These are phyloP conservation scores for Prunus yedoensis DNA, from an alignment of 331 rosid species.

Conservation along the genomic window DNA sequence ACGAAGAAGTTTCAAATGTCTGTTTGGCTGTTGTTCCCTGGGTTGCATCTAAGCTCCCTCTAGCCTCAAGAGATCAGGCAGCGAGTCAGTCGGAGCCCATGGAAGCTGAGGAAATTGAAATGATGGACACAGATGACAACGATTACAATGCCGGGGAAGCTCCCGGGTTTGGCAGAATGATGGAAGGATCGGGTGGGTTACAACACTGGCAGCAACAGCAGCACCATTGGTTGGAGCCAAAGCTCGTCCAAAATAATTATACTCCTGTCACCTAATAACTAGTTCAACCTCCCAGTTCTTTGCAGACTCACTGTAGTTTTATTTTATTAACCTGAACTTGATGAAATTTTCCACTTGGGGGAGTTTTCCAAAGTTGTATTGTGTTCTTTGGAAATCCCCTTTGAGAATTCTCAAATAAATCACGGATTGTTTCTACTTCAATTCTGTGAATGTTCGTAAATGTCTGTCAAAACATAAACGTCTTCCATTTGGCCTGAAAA, in stretches of 20 bases:
- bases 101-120: constrained; percentile 35
- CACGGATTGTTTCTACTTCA: too few relatives aligned
- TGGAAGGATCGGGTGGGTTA: constrained; percentile 20
- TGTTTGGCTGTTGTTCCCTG: too few relatives aligned
- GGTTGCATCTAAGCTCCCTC: not conserved
- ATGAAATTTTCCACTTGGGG: not conserved
- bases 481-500: too few relatives aligned
- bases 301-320: not conserved
- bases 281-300: not conserved
- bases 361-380: not conserved
- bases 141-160: not conserved
- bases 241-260: constrained; percentile 10
- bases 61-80: constrained; percentile 16
- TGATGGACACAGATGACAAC: constrained; percentile 44
- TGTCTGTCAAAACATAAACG: too few relatives aligned
- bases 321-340: not conserved
- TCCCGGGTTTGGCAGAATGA: not conserved
- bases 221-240: constrained; percentile 10
- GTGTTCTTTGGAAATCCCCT: too few relatives aligned
- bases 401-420: too few relatives aligned
- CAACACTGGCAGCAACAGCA: constrained; percentile 36
- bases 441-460: too few relatives aligned
- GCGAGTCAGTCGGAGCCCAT: constrained; percentile 1
- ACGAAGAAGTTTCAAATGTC: too few relatives aligned
- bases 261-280: constrained; percentile 29